Conservation (phyloP, 495 filamentous ascomycete genomes). For the Penicillium ucsense region DNA sequence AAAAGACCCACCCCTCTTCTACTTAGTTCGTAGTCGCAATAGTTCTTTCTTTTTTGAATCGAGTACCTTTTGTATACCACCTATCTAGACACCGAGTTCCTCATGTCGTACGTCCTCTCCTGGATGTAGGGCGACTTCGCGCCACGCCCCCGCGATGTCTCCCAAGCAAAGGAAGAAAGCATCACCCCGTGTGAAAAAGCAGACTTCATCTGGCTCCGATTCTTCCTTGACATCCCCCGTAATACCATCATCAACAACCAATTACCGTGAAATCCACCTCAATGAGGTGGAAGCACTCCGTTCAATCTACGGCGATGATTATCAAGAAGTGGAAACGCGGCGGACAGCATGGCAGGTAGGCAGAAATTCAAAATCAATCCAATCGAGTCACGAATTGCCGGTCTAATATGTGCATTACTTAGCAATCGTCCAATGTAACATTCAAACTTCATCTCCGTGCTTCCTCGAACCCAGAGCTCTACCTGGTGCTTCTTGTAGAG, state of each 20-base stretch:
- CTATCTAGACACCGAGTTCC: neutral
- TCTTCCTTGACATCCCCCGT: constrained; percentile 18
- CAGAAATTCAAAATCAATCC: neutral
- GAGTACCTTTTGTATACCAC: neutral
- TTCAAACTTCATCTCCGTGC: constrained; percentile 74
- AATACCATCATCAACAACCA: constrained; percentile 29
- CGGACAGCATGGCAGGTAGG: constrained; percentile 79
- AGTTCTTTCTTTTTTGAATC: neutral
- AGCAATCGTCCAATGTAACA: constrained; percentile 66
- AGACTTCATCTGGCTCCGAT: constrained; percentile 21
- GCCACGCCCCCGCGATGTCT: constrained; percentile 37
- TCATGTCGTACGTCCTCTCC: constrained; percentile 12
- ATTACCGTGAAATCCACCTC: constrained; percentile 76
- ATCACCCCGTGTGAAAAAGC: constrained; percentile 22
- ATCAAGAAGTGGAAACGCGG: constrained; percentile 58
- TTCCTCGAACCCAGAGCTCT: constrained; percentile 55
- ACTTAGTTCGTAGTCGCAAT: neutral
- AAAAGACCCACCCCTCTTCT: constrained; percentile 6
- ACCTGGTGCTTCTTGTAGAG: constrained; percentile 55
- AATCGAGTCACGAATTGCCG: neutral
- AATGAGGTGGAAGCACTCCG: constrained; percentile 80
- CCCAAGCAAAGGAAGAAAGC: constrained; percentile 38
- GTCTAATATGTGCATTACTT: constrained; percentile 3
- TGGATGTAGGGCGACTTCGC: constrained; percentile 25
- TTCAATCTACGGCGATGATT: constrained; percentile 92